These are phyloP conservation scores for Suillus decipiens DNA, from an alignment of 768 basidiomycete genomes.

Conservation along the genomic window DNA sequence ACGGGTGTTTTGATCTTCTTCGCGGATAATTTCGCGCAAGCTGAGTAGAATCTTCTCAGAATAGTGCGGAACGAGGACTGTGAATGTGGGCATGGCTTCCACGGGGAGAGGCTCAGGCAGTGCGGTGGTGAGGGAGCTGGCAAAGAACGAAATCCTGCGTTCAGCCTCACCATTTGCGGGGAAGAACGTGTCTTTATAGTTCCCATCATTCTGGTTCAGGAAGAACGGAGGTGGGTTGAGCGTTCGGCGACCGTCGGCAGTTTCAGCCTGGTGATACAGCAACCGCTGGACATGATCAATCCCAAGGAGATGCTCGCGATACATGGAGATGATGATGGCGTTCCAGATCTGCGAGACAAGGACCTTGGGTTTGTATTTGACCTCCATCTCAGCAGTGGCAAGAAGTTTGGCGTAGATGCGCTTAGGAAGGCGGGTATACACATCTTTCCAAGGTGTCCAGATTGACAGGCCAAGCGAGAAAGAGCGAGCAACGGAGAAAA, in stretches of 20 bases:
- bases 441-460: constrained; percentile 99
- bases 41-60: constrained; percentile 98
- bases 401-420: constrained; percentile 97
- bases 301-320: constrained; percentile 95
- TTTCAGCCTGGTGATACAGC: constrained; percentile 95
- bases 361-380: constrained; percentile 99
- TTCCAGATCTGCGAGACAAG: constrained; percentile 99
- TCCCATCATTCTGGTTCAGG: constrained; percentile 81
- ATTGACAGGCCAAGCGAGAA: constrained; percentile 94
- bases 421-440: constrained; percentile 94
- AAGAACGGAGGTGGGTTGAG: constrained; percentile 98
- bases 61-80: constrained; percentile 98
- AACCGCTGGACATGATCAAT: constrained; percentile 98
- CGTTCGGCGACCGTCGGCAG: constrained; percentile 84
- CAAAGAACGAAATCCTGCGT: constrained; percentile 97
- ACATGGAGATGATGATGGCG: constrained; percentile 99
- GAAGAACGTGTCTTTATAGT: constrained; percentile 84
- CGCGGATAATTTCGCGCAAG: constrained; percentile 96
- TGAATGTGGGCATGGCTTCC: constrained; percentile 99
- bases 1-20: constrained; percentile 95
- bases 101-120: constrained; percentile 95
- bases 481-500: constrained; percentile 88
- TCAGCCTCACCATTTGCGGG: constrained; percentile 94
- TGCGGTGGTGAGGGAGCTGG: constrained; percentile 93
- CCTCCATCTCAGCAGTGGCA: constrained; percentile 96